Evolutionary conservation across 202 grass and related monocot genomes (phyloP), one percentile per base, ranked within the genome.

Genomic region (Digitaria exilis): DNA sequence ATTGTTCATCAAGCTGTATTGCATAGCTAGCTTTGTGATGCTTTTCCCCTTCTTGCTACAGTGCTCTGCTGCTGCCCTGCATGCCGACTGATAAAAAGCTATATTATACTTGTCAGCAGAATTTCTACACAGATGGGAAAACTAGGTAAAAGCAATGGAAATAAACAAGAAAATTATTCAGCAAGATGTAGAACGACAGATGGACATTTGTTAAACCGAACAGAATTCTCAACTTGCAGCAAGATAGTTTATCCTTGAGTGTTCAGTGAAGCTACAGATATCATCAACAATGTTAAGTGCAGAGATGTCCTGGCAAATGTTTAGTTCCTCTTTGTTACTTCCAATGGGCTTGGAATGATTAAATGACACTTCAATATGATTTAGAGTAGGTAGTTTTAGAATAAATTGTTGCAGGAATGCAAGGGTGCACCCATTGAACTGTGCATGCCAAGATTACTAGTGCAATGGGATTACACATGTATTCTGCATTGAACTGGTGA

Each of bases 1-100:
- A 73, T 82, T 92, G 69, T 96, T 96, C 86, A 94, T 90, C 91
- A 98, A 89, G 65, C 93, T 96, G 83, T 94, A 92, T 71, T 94
- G 89, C 84, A 99, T 57, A 66, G 96, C 93, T 84, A 99, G 72
- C 91, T 94, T 99, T 0, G 86, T 81, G 77, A 96, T 90, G 19
- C 77, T 90, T 76, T 91, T 86, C 50, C 84, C 93, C 69, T 92
- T 92, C 52, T 92, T 85, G 80, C 51, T 94, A 78, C 96, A 99
- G 73, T 96, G 81, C 50, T 83, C 87, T 76, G 85, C 93, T 43
- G 89, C 93, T 78, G 76, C 62, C 89, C 85, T 96, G 81, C 96
- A 96, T 76, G 93, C 85, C 82, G 42, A 85, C 96, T 99, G 83
- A 81, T 52, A 88, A 84, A 1, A 82, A 31, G 58, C 16, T 25